These are phyloP conservation scores for Camelina hispida DNA, from an alignment of 345 rosid genomes.

Conservation along the genomic window DNA sequence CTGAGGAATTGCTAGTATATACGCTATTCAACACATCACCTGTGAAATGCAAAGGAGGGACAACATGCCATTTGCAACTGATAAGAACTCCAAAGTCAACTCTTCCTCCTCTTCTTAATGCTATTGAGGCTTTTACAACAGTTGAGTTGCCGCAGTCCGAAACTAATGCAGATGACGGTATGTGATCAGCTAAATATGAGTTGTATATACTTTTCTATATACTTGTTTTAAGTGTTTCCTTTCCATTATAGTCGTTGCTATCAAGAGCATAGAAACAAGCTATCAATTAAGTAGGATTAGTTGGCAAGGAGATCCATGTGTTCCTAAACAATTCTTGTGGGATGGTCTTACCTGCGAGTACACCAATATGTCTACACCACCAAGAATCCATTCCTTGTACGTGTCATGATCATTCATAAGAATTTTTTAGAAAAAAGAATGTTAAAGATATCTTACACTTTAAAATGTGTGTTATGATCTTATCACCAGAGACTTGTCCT, in stretches of 20 bases:
- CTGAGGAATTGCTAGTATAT: not conserved
- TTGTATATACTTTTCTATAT: slow-evolving; percentile 12
- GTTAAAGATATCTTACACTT: slow-evolving; percentile 15
- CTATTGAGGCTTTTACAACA: slow-evolving; percentile 28
- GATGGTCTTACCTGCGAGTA: slow-evolving; percentile 56
- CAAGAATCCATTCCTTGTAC: slow-evolving; percentile 44
- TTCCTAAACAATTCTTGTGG: slow-evolving; percentile 54
- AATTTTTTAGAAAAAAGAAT: not conserved
- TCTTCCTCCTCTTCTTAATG: slow-evolving; percentile 45
- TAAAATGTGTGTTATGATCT: slow-evolving; percentile 16
- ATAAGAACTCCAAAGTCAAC: slow-evolving; percentile 37
- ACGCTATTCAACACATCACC: slow-evolving; percentile 6
- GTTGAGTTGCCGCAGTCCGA: slow-evolving; percentile 36
- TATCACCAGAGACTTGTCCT: slow-evolving; percentile 46
- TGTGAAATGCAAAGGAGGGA: slow-evolving; percentile 17
- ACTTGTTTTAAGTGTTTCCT: not conserved
- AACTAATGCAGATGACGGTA: slow-evolving; percentile 37
- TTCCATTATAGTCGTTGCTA: slow-evolving; percentile 46
- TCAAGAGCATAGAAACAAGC: slow-evolving; percentile 45
- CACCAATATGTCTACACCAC: slow-evolving; percentile 36
- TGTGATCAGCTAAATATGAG: not conserved
- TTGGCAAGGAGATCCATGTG: slow-evolving; percentile 81
- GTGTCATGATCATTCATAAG: not conserved
- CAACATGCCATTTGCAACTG: slow-evolving; percentile 25
- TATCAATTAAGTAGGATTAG: slow-evolving; percentile 45